These are phyloP conservation scores for Misopates orontium DNA, from an alignment of 257 asterid species.

Conservation along the genomic window DNA sequence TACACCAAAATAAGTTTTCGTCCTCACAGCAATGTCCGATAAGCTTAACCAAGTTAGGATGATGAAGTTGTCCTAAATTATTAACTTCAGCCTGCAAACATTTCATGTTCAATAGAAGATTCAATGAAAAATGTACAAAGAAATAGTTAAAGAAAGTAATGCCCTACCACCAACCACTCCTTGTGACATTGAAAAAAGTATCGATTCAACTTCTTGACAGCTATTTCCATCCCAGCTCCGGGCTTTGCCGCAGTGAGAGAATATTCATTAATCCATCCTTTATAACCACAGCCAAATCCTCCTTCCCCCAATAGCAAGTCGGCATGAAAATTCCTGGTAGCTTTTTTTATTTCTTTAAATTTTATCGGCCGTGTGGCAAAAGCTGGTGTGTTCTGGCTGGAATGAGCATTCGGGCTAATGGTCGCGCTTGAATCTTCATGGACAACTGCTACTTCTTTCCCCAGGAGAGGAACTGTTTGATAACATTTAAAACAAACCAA, in stretches of 20 bases:
- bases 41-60: slow-evolving; percentile 51
- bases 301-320: slow-evolving; percentile 64
- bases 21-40: slow-evolving; percentile 47
- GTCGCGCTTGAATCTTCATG: background rate
- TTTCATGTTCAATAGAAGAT: background rate
- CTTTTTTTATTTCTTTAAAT: no score
- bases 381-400: no score
- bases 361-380: no score
- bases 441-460: no score
- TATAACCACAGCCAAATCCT: slow-evolving; percentile 83
- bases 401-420: background rate
- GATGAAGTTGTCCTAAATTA: slow-evolving; percentile 47
- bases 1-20: slow-evolving; percentile 48
- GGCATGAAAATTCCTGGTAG: no score
- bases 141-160: background rate
- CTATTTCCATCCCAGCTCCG: slow-evolving; percentile 70
- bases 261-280: slow-evolving; percentile 87
- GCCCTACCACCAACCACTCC: background rate
- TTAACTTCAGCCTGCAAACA: slow-evolving; percentile 41
- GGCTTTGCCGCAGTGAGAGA: slow-evolving; percentile 67
- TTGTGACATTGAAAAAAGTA: slow-evolving; percentile 73
- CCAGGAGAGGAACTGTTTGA: no score
- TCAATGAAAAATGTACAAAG: no score
- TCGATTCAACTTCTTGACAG: slow-evolving; percentile 75
- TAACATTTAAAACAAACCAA: no score